Base-by-base conservation (phyloP, 2,329 filamentous ascomycete species). In the Monilinia vaccinii-corymbosi region DNA sequence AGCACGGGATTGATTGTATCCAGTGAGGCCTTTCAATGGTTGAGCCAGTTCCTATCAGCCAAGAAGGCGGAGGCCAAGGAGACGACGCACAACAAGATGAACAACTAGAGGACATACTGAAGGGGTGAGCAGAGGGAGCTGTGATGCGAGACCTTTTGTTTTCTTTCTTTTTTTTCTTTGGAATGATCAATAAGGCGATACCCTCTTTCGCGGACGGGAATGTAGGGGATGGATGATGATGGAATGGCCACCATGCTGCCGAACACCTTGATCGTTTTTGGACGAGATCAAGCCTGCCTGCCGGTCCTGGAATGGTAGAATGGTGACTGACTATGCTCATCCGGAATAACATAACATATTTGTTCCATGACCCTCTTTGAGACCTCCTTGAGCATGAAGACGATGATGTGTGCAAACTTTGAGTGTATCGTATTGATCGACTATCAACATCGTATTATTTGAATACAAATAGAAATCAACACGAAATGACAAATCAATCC, bases 1-100 rank as follows among this genome's bases (percentile, higher is more conserved):
- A 82, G 81, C 56, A 89, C 88, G 16, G 80, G 81, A 28, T 76
- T 91, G 52, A 79, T 89, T 52, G 77, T 91, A 53, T 82, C 82
- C 52, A 81, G 79, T 65, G 86, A 91, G 73, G 81, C 83, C 1
- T 73, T 89, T 57, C 76, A 75, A 58, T 87, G 81, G 79, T 69
- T 88, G 64, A 80, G 80, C 70, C 76, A 76, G 57, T 79, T 83
- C 66, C 70, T 90, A 52, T 77, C 79, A 62, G 74, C 76, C 65
- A 84, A 86, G 77, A 88, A 87, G 76, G 76, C 79, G 31, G 79
- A 87, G 67, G 77, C 77, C 47, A 81, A 84, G 73, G 78, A 82
- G 60, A 71, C 75, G 21, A 71, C 76, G 61, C 79, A 79, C 63
- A 82, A 87, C 63, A 71, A 72, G 66, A 52, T 50, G 8, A 55